These are phyloP conservation scores for Xylariaceae sp. DNA, from an alignment of 2,329 filamentous ascomycete species.

Conservation along the genomic window DNA sequence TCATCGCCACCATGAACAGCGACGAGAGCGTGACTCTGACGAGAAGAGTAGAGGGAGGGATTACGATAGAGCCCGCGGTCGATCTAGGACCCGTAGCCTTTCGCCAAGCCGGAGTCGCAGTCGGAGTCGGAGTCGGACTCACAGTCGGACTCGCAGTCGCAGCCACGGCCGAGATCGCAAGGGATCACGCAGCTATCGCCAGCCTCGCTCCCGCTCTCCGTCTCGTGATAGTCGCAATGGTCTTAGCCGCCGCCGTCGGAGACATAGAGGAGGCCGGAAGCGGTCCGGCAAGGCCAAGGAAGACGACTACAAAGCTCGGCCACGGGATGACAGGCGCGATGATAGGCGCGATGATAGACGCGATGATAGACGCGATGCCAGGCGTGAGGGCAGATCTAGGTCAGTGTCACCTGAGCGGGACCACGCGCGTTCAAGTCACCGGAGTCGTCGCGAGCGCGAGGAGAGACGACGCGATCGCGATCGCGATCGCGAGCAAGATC, in stretches of 20 bases:
- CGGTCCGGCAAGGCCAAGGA: constrained; percentile 41
- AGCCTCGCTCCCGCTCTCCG: constrained; percentile 45
- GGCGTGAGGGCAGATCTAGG: constrained; percentile 50
- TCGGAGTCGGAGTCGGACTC: neutral
- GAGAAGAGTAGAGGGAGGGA: constrained; percentile 18
- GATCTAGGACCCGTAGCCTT: constrained; percentile 20
- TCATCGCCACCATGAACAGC: constrained; percentile 26
- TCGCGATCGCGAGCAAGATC: constrained; percentile 15
- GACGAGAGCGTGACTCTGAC: constrained; percentile 26
- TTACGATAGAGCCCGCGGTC: constrained; percentile 24
- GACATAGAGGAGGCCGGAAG: constrained; percentile 36
- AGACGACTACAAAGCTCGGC: constrained; percentile 31
- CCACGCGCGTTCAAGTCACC: constrained; percentile 38
- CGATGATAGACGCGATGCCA: constrained; percentile 24
- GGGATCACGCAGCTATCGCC: constrained; percentile 42
- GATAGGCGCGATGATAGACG: constrained; percentile 30
- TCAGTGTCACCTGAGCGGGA: constrained; percentile 53
- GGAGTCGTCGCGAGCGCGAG: constrained; percentile 36
- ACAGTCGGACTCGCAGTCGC: constrained; percentile 17
- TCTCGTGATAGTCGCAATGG: constrained; percentile 40
- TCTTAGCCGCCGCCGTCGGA: constrained; percentile 44
- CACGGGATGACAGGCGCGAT: constrained; percentile 33
- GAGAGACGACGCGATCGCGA: constrained; percentile 9
- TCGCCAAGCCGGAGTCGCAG: constrained; percentile 21
- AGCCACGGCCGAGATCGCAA: constrained; percentile 36